Base-by-base conservation (phyloP, 495 filamentous ascomycete species). In the Penicillium cataractarum region DNA sequence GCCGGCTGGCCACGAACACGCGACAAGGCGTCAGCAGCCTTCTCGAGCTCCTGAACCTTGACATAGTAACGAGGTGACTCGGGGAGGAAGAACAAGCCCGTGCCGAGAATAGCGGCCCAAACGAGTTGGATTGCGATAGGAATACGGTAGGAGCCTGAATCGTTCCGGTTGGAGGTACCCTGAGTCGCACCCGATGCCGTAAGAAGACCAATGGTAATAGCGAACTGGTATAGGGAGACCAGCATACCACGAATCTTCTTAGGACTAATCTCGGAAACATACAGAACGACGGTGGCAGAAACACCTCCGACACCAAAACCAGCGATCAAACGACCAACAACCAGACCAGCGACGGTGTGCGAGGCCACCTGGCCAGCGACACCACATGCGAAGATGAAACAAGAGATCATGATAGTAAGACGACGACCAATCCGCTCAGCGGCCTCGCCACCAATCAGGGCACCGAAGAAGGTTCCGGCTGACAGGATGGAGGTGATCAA, bases 401-500 rank as follows among this genome's bases (percentile, higher is more conserved):
- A 35, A 35, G 33, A 35, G 33, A 35, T 35, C 33, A 35, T 35
- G 13, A 35, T 35, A 35, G 33, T 12, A 3, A 35, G 33, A 10
- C 33, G 33, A 35, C 33, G 86, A 57, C 88, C 88, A 48, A 86
- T 76, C 68, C 72, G 78, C 63, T 91, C 88, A 56, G 87, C 87
- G 26, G 89, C 52, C 61, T 87, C 83, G 72, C 86, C 87, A 27
- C 84, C 86, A 57, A 88, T 81, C 55, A 91, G 70, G 53, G 89
- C 87, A 55, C 88, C 89, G 65, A 90, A 86, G 81, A 91, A 90
- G 57, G 89, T 90, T 63, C 89, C 89, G 58, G 79, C 82, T 35
- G 89, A 90, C 21, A 90, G 80, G 64, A 91, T 89, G n/a, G 87
- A 89, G 55, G 84, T 84, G 69, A 89, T 89, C 39, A 89, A 35